A percentile compares a stretch with the other conserved stretches of the same genome.
These are phyloP conservation scores for Boehmeria nivea DNA, from an alignment of 306 rosid species.

Conservation along the genomic window DNA sequence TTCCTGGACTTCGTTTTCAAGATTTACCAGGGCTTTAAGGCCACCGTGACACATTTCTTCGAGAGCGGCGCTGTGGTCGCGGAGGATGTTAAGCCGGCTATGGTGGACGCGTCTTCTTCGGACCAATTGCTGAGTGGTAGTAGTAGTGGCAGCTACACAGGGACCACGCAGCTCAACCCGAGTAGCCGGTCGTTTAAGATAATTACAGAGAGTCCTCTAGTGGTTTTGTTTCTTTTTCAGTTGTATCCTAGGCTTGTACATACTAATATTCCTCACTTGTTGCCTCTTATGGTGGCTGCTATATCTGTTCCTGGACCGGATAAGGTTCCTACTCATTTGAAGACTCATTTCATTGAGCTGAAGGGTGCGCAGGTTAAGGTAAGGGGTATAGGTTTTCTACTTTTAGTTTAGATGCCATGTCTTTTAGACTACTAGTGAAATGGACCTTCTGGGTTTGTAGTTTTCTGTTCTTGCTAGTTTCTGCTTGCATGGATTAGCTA, in stretches of 20 bases:
- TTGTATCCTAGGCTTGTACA: conserved; percentile 91
- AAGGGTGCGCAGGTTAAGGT: conserved; percentile 99
- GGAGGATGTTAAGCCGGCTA: conserved; percentile 62
- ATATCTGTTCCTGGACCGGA: conserved; percentile 98
- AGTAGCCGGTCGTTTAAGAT: conserved; percentile 91
- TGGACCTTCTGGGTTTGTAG: too few species aligned
- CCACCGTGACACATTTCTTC: conserved; percentile 83
- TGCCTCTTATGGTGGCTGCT: conserved; percentile 97
- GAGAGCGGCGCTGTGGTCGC: conserved; percentile 51
- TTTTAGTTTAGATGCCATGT: neutral
- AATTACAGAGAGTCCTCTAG: conserved; percentile 94
- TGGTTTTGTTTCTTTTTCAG: conserved; percentile 96
- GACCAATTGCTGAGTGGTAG: conserved; percentile 44
- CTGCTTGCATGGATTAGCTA: neutral
- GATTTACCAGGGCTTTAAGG: conserved; percentile 81
- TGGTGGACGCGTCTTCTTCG: conserved; percentile 66
- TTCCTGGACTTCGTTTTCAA: conserved; percentile 89
- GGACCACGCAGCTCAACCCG: conserved; percentile 77
- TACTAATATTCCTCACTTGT: conserved; percentile 80
- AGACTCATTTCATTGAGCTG: conserved; percentile 76
- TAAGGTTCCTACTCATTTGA: conserved; percentile 75
- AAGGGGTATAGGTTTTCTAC: conserved; percentile 8
- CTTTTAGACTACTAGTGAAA: too few species aligned
- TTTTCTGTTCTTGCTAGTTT: neutral
- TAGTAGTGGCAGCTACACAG: conserved; percentile 29